Base-by-base conservation (phyloP, 345 rosid genomes). In the Barbarea vulgaris region DNA sequence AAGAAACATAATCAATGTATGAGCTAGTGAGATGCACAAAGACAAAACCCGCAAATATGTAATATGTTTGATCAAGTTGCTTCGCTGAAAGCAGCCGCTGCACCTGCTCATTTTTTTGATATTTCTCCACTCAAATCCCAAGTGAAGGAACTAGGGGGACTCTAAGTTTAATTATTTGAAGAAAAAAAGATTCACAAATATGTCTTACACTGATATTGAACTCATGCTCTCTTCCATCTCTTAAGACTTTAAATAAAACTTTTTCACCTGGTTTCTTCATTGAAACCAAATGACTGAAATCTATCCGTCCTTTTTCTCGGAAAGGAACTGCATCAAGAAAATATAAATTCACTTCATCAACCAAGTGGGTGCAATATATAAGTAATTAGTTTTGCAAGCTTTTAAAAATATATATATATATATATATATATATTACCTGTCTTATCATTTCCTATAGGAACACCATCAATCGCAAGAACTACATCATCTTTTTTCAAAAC, bases 201-300 rank as follows among this genome's bases (percentile, higher is more conserved):
- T 73, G 68, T 77, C 90, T 82, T 83, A 88, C 93, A 59, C 79
- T 74, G 70, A 88, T 65, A 41, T 71, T 71, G 82, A 88, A 80
- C 64, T 83, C 91, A 53, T 80, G 82, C 66, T 84, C 82, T 70
- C 69, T 59, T 37, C 86, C 85, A 73, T 80, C 86, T 79, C 90
- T 85, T 78, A 87, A 76, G 36, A 87, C 84, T 75, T 82, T 76
- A 44, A 88, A 31, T 53, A 79, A 10, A 30, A 84, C 87, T 7
- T 73, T 82, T 69, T 88, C 91, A 52, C 83, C 75, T 31, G 87
- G 89, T 82, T 87, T 90, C 84, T 90, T 90, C 90, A 88, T 87
- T n/a, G 93, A 88, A 74, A 86, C 86, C 81, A 90, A 73, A 73
- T 90, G 89, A 80, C 87, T 89, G 79, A 87, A 86, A 67, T 88